These are phyloP conservation scores for Kodamaea restingae DNA, from an alignment of 805 yeast genomes.

Conservation along the genomic window DNA sequence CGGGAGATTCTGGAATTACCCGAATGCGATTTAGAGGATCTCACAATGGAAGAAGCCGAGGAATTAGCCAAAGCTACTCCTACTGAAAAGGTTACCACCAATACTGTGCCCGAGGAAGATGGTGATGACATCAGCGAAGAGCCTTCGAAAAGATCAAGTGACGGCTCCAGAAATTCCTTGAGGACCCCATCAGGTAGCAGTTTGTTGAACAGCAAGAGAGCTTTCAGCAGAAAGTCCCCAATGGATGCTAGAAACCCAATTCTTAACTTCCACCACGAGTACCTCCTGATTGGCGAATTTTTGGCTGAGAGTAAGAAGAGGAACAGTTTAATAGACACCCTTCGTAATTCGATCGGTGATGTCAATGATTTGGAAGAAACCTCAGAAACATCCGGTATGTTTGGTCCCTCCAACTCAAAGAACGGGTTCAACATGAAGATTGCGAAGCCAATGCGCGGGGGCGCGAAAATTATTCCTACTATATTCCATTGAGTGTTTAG, in stretches of 20 bases:
- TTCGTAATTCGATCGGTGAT: constrained; percentile 8
- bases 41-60: not conserved
- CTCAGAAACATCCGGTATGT: constrained; percentile 18
- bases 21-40: constrained; percentile 11
- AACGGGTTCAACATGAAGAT: constrained; percentile 55
- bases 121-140: too few relatives aligned
- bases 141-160: constrained; percentile 5
- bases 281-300: constrained; percentile 14
- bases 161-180: constrained; percentile 1
- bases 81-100: not conserved
- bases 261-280: constrained; percentile 15
- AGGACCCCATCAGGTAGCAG: not conserved
- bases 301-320: constrained; percentile 14
- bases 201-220: constrained; percentile 5
- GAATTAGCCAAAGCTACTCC: not conserved
- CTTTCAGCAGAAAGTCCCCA: constrained; percentile 6
- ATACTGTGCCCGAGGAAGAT: too few relatives aligned
- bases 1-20: constrained; percentile 9
- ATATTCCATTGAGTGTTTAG: constrained; percentile 9
- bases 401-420: constrained; percentile 18
- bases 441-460: constrained; percentile 61
- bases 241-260: constrained; percentile 10
- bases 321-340: constrained; percentile 10
- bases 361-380: constrained; percentile 11
- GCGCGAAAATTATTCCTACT: constrained; percentile 22